Conservation (phyloP, 176 grass and related monocot species). For the Lolium perenne region DNA sequence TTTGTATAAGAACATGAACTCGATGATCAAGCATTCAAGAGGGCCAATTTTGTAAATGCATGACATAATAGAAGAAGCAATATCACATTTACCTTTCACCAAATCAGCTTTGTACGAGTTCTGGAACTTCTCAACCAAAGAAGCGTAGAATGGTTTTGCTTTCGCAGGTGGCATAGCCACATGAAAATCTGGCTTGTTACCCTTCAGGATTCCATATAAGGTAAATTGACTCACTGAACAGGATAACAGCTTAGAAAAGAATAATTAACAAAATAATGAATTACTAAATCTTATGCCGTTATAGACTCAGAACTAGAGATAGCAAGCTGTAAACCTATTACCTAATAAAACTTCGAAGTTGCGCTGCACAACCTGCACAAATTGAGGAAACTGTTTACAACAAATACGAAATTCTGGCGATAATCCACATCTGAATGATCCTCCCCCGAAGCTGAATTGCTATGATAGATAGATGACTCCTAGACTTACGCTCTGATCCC, state of each 20-base stretch:
- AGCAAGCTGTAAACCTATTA: constrained; percentile 43
- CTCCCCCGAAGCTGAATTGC: background rate
- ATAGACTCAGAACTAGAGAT: background rate
- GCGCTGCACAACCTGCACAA: constrained; percentile 76
- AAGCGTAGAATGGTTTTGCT: constrained; percentile 90
- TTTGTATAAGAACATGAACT: background rate
- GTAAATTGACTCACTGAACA: constrained; percentile 94
- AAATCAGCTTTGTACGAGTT: constrained; percentile 59
- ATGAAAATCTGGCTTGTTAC: constrained; percentile 99
- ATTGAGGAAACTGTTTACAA: constrained; percentile 13
- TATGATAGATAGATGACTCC: constrained; percentile 30
- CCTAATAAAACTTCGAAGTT: constrained; percentile 77
- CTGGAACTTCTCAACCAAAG: constrained; percentile 85
- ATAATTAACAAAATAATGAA: constrained; percentile 14
- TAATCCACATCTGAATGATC: constrained; percentile 22
- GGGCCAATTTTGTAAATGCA: background rate
- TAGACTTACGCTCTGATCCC: constrained; percentile 86
- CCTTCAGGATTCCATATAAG: constrained; percentile 91
- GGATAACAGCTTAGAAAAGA: constrained; percentile 38
- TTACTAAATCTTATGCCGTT: background rate
- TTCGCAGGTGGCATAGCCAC: constrained; percentile 90
- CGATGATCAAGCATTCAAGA: constrained; percentile 29
- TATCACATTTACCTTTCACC: constrained; percentile 69
- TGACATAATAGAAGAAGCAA: constrained; percentile 19
- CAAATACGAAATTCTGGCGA: background rate